phyloP scores from a whole-genome alignment of 768 basidiomycete species.

The Ephemerocybe angulata region DNA sequence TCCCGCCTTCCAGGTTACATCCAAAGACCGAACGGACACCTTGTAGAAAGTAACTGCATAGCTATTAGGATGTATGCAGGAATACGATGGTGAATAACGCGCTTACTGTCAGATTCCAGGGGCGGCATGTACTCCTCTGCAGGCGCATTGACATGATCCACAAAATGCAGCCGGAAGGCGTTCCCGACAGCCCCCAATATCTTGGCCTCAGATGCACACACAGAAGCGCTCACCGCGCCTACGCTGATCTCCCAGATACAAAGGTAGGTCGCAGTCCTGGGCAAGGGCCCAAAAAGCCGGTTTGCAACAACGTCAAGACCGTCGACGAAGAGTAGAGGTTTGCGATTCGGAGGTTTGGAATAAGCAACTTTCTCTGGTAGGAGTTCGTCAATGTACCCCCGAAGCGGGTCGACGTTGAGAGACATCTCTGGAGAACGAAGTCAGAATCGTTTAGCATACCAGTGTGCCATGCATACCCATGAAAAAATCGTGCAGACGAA shows the following conservation, averaged over 20 bases:
- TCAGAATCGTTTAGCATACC: neutral
- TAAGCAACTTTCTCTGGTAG: conserved; percentile 30
- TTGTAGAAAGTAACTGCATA: conserved; percentile 80
- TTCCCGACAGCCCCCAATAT: conserved; percentile 49
- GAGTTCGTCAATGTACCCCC: conserved; percentile 45
- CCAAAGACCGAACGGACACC: conserved; percentile 50
- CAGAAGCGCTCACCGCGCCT: conserved; percentile 54
- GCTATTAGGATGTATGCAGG: conserved; percentile 5
- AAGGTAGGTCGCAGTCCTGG: conserved; percentile 78
- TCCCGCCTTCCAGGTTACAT: conserved; percentile 53
- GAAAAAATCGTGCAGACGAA: conserved; percentile 80
- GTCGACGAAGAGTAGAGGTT: conserved; percentile 45
- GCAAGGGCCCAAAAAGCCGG: conserved; percentile 86
- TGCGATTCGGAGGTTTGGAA: neutral
- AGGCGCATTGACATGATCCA: conserved; percentile 78
- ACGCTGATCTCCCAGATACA: conserved; percentile 91
- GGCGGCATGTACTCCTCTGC: conserved; percentile 60
- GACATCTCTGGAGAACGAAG: conserved; percentile 60
- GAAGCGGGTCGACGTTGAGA: conserved; percentile 63
- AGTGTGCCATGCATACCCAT: conserved; percentile 57
- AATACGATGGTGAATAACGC: neutral
- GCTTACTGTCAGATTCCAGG: conserved; percentile 75
- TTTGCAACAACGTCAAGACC: conserved; percentile 76
- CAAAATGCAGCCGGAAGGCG: conserved; percentile 66
- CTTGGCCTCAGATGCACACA: conserved; percentile 53